Base-by-base conservation (phyloP, 345 rosid genomes). In the Camelina neglecta region DNA sequence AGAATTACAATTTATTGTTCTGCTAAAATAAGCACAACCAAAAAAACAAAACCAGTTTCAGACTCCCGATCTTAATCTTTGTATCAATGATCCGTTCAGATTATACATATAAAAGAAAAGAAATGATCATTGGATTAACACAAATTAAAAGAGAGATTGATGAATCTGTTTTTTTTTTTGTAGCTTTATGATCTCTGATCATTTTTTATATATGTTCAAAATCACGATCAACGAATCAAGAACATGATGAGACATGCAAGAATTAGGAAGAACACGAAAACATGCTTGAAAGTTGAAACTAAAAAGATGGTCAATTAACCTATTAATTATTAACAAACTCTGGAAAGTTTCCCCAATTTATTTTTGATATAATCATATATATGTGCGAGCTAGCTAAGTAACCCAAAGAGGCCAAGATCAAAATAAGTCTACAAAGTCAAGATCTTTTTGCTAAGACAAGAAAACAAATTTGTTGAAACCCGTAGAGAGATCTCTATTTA, bases 271-370 rank as follows among this genome's bases (percentile, higher is more conserved):
- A 65, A 48, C 41, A 26, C 16, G 39, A 65, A 45, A 49, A 39
- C 33, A 50, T 18, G 26, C 36, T 66, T 49, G 44, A 20, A 7
- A 11, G 8, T 54, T 54, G 58, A 67, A 38, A 50, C 26, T 29
- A 75, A 61, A 13, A 36, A 60, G 49, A 35, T 47, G 55, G 61
- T 39, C 69, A 67, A 59, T 18, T 18, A 18, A 75, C 67, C 53
- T 29, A 4, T 4, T 29, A 21, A 21, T 21, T 21, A 21, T 21
- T 21, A 65, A 35, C 29, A 26, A 26, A 26, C 29, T 26, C 29
- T 26, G 29, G 4, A 26, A 26, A 26, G 29, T 26, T 26, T 26
- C 7, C 15, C 12, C n/a, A 51, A 48, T 58, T 47, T 26, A 18
- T 4, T 23, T 74, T 65, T 74, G 51, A 65, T 65, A 56, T 56